These are phyloP conservation scores for Exophiala aquamarina DNA, from an alignment of 2,329 filamentous ascomycete species.

Conservation along the genomic window DNA sequence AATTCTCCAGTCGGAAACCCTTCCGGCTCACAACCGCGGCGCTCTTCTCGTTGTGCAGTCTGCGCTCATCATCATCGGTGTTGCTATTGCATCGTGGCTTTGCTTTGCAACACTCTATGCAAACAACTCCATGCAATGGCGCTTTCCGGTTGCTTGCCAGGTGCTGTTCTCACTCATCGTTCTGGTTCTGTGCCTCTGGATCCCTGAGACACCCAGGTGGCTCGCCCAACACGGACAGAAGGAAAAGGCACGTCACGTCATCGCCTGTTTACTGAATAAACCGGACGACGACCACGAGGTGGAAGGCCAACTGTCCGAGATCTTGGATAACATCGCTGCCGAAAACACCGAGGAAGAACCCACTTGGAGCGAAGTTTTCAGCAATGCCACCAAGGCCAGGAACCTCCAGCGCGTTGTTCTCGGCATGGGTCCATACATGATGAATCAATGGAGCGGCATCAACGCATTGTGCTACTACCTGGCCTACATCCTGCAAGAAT, in stretches of 20 bases:
- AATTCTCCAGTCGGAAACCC: constrained; percentile 46
- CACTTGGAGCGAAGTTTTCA: constrained; percentile 38
- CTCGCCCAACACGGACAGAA: constrained; percentile 43
- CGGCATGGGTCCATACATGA: constrained; percentile 39
- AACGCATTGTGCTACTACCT: constrained; percentile 9
- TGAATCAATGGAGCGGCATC: constrained; percentile 14
- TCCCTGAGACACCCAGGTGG: constrained; percentile 46
- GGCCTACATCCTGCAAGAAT: constrained; percentile 32
- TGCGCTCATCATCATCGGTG: constrained; percentile 16
- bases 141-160: constrained; percentile 59
- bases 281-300: constrained; percentile 33
- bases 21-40: constrained; percentile 42
- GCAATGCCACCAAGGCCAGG: constrained; percentile 33
- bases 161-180: constrained; percentile 50
- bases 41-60: constrained; percentile 34
- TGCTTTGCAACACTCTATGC: constrained; percentile 25
- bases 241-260: constrained; percentile 36
- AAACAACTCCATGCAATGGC: constrained; percentile 49
- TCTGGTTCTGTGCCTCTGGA: constrained; percentile 32
- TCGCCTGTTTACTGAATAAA: constrained; percentile 34
- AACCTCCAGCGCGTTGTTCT: constrained; percentile 38
- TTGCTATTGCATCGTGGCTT: constrained; percentile 17
- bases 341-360: constrained; percentile 34
- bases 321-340: constrained; percentile 34
- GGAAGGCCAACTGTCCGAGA: constrained; percentile 36